Base-by-base conservation (phyloP, 176 grass and related monocot species). In the Bromus sterilis region DNA sequence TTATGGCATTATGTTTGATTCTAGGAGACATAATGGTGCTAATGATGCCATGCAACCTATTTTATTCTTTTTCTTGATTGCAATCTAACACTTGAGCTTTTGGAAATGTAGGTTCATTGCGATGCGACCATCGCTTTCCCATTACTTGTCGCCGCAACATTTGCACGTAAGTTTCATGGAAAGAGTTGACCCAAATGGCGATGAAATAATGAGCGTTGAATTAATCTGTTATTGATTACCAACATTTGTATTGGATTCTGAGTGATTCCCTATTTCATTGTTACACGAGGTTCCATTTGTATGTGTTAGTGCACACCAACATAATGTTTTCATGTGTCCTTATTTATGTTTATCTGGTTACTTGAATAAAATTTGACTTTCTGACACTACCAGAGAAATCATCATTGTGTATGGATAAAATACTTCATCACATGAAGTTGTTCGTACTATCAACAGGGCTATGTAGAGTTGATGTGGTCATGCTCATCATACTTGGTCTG, bases 101-200 rank as follows among this genome's bases (percentile, higher is more conserved):
- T 79, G 36, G 28, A 74, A 89, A 86, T 78, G 26, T 77, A 94
- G 95, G 92, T 98, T 62, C 95, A 98, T 72, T 98, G 95, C 4
- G 95, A 94, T 78, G 90, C 90, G 18, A 98, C 90, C 48, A 91
- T 98, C 28, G 95, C 89, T 55, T 94, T 98, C 62, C 95, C 95
- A 0, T 82, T 98, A 31, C 21, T 98, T 21, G 90, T 94, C 13
- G 84, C 92, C 56, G 95, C 90, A 14, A 98, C 92, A 73, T 98
- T 98, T 87, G 92, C 92, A 0, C 76, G 46, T 25, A 92, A 30
- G 66, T 87, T 87, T 81, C 86, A 87, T 4, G 46, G 75, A 5
- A 48, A 16, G n/a, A 83, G 40, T 21, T 79, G 21, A 40, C 39
- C 11, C 65, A 40, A 40, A 32, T 82, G 16, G 15, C 9, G 2